Percentiles rank a stretch among this genome's conserved stretches.
Conservation (phyloP, 768 basidiomycete genomes). For the Suillus spraguei region DNA sequence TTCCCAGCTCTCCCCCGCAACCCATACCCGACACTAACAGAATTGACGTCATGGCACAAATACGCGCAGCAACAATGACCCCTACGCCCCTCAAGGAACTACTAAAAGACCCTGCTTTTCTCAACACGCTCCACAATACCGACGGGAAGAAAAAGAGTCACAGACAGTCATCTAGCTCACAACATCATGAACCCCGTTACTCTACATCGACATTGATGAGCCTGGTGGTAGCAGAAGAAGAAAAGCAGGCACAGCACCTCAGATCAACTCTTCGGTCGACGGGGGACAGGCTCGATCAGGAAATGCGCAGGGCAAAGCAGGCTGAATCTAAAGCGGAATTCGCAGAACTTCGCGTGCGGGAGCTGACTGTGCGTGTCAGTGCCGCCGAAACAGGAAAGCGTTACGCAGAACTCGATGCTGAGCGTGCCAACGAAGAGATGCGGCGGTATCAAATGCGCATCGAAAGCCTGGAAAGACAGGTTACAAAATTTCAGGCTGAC, state of each 20-base stretch:
- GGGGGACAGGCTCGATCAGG: conserved; percentile 56
- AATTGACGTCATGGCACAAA: conserved; percentile 40
- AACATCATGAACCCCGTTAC: conserved; percentile 38
- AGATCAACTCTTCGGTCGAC: conserved; percentile 54
- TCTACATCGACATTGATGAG: conserved; percentile 40
- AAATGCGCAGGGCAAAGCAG: conserved; percentile 55
- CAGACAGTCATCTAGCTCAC: conserved; percentile 39
- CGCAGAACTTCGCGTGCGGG: conserved; percentile 51
- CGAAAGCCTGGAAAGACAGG: conserved; percentile 48
- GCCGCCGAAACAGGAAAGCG: conserved; percentile 45
- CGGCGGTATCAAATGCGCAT: conserved; percentile 49
- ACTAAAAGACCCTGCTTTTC: conserved; percentile 45
- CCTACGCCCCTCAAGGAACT: conserved; percentile 48
- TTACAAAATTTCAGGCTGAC: conserved; percentile 36
- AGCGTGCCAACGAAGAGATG: conserved; percentile 47
- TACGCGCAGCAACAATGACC: conserved; percentile 47
- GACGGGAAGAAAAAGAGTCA: conserved; percentile 32
- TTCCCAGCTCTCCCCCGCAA: conserved; percentile 14
- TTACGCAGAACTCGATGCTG: conserved; percentile 39
- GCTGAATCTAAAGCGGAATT: conserved; percentile 51
- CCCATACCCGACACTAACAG: conserved; percentile 9
- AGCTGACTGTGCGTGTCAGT: conserved; percentile 39
- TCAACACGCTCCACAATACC: conserved; percentile 35
- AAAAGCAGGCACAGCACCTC: conserved; percentile 56
- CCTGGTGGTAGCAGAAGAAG: conserved; percentile 53